Evolutionary conservation across 495 filamentous ascomycete genomes (phyloP), one percentile per base, ranked within the genome.

Genomic region (Trichocladium antarcticum): DNA sequence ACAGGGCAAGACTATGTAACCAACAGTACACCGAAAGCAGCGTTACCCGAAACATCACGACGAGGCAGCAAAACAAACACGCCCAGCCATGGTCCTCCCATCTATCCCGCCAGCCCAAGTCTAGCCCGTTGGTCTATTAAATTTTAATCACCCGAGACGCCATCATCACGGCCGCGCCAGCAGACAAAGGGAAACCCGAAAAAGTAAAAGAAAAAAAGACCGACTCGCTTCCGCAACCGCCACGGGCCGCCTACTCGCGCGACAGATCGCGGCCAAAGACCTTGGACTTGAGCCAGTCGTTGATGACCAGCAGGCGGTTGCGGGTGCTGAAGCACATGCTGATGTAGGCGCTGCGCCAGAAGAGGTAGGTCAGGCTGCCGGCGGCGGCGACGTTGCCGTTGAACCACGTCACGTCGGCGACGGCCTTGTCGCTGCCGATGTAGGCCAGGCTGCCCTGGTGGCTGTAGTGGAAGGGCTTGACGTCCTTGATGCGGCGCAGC

Each of bases 241-340:
- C 29, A 4, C 20, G 10, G 28, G 14, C 28, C 17, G 37, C 72
- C 71, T 83, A 95, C 76, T 93, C 89, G 57, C 90, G 80, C 32
- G 89, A 95, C 41, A 96, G 86, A 62, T 97, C 92, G 67, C 92
- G 87, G 40, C 92, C 92, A 64, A 97, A 97, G 24, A 89, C 66
- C 72, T 87, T 89, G 42, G 89, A 84, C 77, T 99, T 99, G 59
- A 88, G 60, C 92, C 92, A 99, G 68, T 99, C 92, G 57, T 93
- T 71, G 54, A 87, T 73, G 37, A 99, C 92, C 20, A 99, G 75
- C 53, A 96, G 76, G 63, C 92, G 83, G 70, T 97, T 99, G 52
- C 92, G 84, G 37, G 81, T 86, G 78, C 89, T 95, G 67, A 97
- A 99, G 79, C 89, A 96, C 92, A 99, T 99, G 78, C 84, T 93